Percentiles rank a stretch among this genome's conserved stretches.
Evolutionary conservation across 1,284 basidiomycete species (phyloP).

Genomic region (Microbotryum lychnidis-dioicae): DNA sequence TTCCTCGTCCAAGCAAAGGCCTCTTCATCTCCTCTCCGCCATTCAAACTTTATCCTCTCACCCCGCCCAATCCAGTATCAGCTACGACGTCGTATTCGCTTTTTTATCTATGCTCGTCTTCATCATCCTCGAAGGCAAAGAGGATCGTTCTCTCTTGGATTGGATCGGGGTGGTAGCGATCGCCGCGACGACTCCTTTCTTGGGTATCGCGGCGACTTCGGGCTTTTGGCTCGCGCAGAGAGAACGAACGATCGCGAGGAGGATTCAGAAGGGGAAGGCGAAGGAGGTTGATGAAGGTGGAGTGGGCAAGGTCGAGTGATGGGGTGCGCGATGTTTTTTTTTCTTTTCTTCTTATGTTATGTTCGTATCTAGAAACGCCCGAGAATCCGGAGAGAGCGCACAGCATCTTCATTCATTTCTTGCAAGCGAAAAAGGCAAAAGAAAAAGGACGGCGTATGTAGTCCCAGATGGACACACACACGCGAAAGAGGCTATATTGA

Average conservation of each 20-base stretch:
- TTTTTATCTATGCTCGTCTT: constrained; percentile 11
- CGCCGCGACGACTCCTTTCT: constrained; percentile 9
- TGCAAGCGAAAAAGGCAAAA: too few relatives aligned
- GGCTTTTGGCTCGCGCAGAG: constrained; percentile 11
- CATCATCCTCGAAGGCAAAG: constrained; percentile 4
- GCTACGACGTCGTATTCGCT: constrained; percentile 53
- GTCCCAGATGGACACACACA: too few relatives aligned
- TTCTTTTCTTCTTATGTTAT: too few relatives aligned
- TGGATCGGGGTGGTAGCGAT: background rate
- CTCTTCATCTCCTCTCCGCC: background rate
- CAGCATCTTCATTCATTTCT: too few relatives aligned
- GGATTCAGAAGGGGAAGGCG: constrained; percentile 2
- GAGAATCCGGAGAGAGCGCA: too few relatives aligned
- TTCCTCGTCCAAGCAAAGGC: background rate
- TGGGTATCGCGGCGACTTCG: constrained; percentile 11
- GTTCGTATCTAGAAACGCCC: too few relatives aligned
- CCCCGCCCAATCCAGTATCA: constrained; percentile 58
- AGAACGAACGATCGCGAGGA: constrained; percentile 14
- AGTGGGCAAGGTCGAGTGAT: constrained; percentile 3
- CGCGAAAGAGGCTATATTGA: too few relatives aligned
- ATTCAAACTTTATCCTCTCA: constrained; percentile 47
- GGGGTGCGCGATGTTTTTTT: too few relatives aligned
- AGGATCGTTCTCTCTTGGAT: background rate
- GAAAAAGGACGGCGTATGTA: too few relatives aligned
- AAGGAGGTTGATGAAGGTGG: background rate